Evolutionary conservation across 2,329 filamentous ascomycete species (phyloP).

Genomic region (Ilyonectria mors-panacis): DNA sequence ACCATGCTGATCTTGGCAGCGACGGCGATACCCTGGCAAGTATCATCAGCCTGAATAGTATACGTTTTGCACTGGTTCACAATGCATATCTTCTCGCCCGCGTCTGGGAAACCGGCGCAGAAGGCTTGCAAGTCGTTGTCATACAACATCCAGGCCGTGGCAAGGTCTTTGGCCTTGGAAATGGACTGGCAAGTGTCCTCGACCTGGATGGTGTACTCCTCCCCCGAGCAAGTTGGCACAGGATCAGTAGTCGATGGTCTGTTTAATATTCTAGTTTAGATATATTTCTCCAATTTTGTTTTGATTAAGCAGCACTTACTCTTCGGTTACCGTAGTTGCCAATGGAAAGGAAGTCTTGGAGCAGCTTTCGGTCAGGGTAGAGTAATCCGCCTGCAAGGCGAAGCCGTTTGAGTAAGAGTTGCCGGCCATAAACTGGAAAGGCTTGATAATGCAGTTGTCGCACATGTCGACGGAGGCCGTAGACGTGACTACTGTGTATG

Average conservation of each 20-base stretch:
- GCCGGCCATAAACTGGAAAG: conserved; percentile 11
- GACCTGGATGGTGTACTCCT: conserved; percentile 17
- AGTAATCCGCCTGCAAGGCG: conserved; percentile 3
- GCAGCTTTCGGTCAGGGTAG: conserved; percentile 12
- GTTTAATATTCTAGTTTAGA: not conserved
- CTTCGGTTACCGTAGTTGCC: conserved; percentile 11
- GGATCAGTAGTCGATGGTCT: conserved; percentile 9
- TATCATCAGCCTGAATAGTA: conserved; percentile 19
- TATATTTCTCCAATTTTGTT: no score
- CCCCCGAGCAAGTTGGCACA: conserved; percentile 2
- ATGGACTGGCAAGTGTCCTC: conserved; percentile 25
- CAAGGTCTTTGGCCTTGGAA: conserved; percentile 17
- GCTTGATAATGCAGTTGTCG: conserved; percentile 18
- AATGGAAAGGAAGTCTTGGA: conserved; percentile 12
- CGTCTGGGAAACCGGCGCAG: conserved; percentile 8
- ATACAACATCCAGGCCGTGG: conserved; percentile 27
- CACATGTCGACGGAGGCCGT: conserved; percentile 10
- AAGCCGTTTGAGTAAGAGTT: conserved; percentile 15
- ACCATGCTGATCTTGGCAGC: not conserved
- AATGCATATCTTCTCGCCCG: conserved; percentile 9
- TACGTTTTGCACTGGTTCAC: conserved; percentile 22
- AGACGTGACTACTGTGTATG: not conserved
- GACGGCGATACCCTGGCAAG: conserved; percentile 10
- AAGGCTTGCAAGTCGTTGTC: conserved; percentile 24
- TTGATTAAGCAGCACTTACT: conserved; percentile 5